phyloP scores from a whole-genome alignment of 257 asterid genomes.

The Linderniella brevidens region DNA sequence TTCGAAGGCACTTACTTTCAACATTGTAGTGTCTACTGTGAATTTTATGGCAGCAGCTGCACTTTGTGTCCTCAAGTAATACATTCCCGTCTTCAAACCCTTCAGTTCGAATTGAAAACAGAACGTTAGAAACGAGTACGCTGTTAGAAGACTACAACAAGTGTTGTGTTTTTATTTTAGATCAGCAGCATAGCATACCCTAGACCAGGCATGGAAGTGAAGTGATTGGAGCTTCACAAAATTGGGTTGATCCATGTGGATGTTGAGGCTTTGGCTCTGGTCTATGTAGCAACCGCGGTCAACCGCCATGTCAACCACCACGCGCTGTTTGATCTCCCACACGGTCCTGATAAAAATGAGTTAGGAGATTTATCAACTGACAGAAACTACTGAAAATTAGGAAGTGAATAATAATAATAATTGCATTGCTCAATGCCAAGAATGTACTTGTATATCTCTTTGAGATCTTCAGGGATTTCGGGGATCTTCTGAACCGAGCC shows the following conservation, averaged over 20 bases:
- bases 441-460: constrained; percentile 72
- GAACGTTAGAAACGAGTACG: no score
- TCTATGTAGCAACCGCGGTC: constrained; percentile 96
- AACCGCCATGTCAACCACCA: constrained; percentile 87
- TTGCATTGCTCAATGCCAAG: constrained; percentile 5
- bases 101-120: background rate
- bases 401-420: background rate
- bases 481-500: constrained; percentile 83
- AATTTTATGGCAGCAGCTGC: constrained; percentile 93
- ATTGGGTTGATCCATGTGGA: constrained; percentile 89
- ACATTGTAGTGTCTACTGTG: constrained; percentile 65
- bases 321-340: constrained; percentile 85
- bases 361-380: constrained; percentile 1
- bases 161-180: no score
- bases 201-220: constrained; percentile 82
- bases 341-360: constrained; percentile 40
- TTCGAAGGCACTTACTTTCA: constrained; percentile 25
- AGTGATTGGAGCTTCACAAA: constrained; percentile 76
- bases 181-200: no score
- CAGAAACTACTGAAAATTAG: background rate
- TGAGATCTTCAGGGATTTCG: constrained; percentile 58
- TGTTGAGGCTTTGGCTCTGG: constrained; percentile 92
- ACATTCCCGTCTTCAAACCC: constrained; percentile 98
- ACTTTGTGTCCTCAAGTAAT: constrained; percentile 76
- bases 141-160: no score